Conservation (phyloP, 108 stramenopile genomes). For the Aurantiochytrium sp. region DNA sequence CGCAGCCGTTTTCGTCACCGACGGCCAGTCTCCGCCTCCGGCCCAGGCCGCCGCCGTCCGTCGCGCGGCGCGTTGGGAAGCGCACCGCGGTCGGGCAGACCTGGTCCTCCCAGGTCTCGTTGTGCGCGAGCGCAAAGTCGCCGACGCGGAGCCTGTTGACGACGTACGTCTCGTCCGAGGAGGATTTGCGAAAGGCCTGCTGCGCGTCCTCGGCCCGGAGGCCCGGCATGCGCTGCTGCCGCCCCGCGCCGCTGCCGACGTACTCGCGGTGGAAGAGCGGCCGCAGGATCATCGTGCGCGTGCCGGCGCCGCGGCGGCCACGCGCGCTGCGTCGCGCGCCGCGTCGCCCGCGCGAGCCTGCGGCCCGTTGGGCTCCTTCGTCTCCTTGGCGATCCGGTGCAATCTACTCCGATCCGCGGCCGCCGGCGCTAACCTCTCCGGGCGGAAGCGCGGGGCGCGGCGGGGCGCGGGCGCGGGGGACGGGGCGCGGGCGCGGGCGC, state of each 20-base stretch:
- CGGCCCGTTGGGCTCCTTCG: no score
- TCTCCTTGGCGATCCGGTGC: no score
- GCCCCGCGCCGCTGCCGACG: background rate
- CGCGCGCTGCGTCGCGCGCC: no score
- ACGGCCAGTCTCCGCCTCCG: background rate
- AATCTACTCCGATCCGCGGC: no score
- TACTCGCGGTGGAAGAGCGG: slow-evolving; percentile 6
- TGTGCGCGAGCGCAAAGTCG: background rate
- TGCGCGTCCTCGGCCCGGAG: background rate
- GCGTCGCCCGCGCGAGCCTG: no score
- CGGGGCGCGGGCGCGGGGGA: no score
- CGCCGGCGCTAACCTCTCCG: no score
- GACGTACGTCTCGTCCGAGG: background rate
- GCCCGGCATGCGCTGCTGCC: background rate
- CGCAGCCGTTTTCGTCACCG: background rate
- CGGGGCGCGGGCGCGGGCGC: no score
- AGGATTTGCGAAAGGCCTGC: background rate
- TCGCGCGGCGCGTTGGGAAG: background rate
- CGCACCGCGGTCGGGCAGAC: background rate
- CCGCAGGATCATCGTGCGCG: background rate
- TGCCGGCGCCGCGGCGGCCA: no score
- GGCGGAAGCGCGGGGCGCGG: no score
- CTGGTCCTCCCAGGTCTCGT: background rate
- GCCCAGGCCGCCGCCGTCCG: background rate
- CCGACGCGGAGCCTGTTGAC: background rate